Evolutionary conservation across 768 basidiomycete species (phyloP).

Genomic region (Pulveroboletus frians): DNA sequence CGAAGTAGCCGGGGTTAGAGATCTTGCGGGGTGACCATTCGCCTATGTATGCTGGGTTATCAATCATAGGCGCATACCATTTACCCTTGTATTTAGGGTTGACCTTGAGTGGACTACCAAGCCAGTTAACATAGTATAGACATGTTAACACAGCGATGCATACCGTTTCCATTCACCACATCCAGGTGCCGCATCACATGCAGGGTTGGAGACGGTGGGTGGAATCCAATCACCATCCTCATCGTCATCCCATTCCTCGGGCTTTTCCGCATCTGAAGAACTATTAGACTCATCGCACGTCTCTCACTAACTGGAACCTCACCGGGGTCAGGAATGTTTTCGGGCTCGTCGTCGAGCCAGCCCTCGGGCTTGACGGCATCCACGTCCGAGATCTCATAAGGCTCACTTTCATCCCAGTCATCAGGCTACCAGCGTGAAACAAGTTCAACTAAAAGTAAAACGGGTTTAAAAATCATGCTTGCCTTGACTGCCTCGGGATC

Average conservation of each 20-base stretch:
- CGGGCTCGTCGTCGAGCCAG: constrained; percentile 89
- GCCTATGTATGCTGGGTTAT: constrained; percentile 98
- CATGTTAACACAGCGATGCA: neutral
- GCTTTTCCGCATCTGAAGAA: constrained; percentile 73
- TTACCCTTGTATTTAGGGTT: constrained; percentile 98
- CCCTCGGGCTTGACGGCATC: constrained; percentile 89
- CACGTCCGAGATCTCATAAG: constrained; percentile 84
- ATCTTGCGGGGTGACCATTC: constrained; percentile 91
- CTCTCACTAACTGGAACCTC: constrained; percentile 13
- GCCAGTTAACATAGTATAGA: neutral
- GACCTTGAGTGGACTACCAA: constrained; percentile 67
- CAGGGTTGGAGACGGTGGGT: constrained; percentile 84
- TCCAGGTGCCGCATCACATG: constrained; percentile 83
- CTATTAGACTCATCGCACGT: neutral
- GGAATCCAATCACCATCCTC: constrained; percentile 99
- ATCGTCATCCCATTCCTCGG: constrained; percentile 99
- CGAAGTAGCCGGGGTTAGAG: constrained; percentile 84
- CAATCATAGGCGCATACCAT: constrained; percentile 91
- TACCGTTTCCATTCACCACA: constrained; percentile 94
- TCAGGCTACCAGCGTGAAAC: constrained; percentile 51
- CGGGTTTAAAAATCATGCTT: neutral
- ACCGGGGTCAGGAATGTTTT: constrained; percentile 83
- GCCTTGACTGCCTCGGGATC: constrained; percentile 85
- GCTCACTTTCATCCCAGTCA: constrained; percentile 98
- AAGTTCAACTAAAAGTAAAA: neutral